Base-by-base conservation (phyloP, 768 basidiomycete species). In the Gelatoporia subvermispora region DNA sequence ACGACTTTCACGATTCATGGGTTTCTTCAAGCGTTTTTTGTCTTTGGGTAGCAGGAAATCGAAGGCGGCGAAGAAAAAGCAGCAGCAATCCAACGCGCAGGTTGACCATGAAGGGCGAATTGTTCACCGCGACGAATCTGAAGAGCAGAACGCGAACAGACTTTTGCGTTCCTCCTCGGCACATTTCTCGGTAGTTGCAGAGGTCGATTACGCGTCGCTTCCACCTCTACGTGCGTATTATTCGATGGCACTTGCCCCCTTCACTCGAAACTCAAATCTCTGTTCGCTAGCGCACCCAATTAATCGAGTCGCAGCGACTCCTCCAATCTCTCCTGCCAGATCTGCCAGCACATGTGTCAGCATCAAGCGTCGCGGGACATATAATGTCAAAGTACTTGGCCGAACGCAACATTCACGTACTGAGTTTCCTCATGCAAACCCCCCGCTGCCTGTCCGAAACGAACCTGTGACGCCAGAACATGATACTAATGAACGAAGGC, bases 111-210 rank as follows among this genome's bases (percentile, higher is more conserved):
- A 55, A 28, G 60, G 60, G 15, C 51, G 60, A 21, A 48, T 60
- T 41, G 43, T 61, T 34, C 49, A 40, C n/a, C 43, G 16, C 24
- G 34, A 34, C 21, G 50, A 58, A 20, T 44, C n/a, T 25, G 55
- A 55, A 22, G 47, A 61, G 41, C 58, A 75, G 41, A 74, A 67
- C 20, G 71, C 70, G 17, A 73, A 66, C 51, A 68, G 72, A 4
- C 71, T 91, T 13, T 62, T 91, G 31, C 78, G 88, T 38, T 87
- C 87, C 1, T 82, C 85, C 13, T 88, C 88, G 4, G 76, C 84
- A 35, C 78, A 83, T 40, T 83, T 73, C 64, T 70, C 76, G 4
- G 75, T 79, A 25, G 76, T 77, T 24, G 64, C 77, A 8, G 81
- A 82, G 56, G 63, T 75, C 8, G 78, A 82, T 58, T 78, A 81